These are phyloP conservation scores for Agaricus sinodeliciosus DNA, from an alignment of 768 basidiomycete genomes.

Conservation along the genomic window DNA sequence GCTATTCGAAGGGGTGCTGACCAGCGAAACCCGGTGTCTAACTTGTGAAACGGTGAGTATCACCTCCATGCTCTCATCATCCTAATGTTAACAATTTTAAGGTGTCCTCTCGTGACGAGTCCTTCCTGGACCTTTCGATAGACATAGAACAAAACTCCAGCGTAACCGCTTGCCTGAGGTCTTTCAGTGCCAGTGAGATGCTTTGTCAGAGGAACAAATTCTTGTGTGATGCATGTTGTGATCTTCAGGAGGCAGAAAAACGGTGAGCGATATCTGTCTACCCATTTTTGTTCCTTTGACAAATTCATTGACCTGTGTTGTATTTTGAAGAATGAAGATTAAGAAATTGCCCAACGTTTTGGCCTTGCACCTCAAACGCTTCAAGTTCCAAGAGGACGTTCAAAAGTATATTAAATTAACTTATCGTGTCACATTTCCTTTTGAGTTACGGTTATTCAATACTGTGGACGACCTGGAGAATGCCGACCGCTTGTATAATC, in stretches of 20 bases:
- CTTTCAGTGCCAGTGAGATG: conserved; percentile 98
- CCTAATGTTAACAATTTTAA: conserved; percentile 18
- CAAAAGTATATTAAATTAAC: conserved; percentile 90
- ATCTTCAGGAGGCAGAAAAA: conserved; percentile 96
- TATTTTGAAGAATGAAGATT: conserved; percentile 89
- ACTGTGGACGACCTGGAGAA: conserved; percentile 91
- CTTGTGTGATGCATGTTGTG: conserved; percentile 95
- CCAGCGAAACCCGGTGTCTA: conserved; percentile 95
- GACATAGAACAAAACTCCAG: conserved; percentile 99
- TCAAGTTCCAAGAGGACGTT: conserved; percentile 95
- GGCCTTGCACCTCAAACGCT: conserved; percentile 93
- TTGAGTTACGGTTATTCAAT: conserved; percentile 93
- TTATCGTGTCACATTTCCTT: conserved; percentile 95
- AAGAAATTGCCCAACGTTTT: conserved; percentile 94
- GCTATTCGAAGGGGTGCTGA: conserved; percentile 89
- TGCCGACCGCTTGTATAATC: conserved; percentile 87
- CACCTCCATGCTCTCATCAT: background rate
- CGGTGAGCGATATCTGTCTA: conserved; percentile 43
- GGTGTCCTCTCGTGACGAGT: conserved; percentile 92
- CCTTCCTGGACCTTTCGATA: conserved; percentile 96
- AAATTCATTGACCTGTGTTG: conserved; percentile 6
- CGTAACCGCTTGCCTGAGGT: conserved; percentile 90
- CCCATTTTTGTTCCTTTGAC: conserved; percentile 3
- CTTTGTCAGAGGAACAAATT: conserved; percentile 98
- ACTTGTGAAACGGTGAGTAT: conserved; percentile 90